phyloP scores from a whole-genome alignment of 306 rosid genomes.

The Sophora flavescens region DNA sequence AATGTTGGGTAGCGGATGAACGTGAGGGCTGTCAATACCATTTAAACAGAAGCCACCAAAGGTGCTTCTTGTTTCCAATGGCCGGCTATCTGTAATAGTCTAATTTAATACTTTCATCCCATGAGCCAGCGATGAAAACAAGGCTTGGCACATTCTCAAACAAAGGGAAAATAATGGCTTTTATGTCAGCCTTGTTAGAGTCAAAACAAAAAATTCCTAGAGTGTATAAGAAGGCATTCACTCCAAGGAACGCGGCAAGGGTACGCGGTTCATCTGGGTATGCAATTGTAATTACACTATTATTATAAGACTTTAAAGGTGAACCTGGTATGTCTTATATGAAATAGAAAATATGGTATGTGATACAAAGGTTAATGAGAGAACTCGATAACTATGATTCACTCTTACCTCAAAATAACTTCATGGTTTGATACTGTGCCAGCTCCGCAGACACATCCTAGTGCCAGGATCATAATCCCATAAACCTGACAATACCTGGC shows the following conservation, averaged over 20 bases:
- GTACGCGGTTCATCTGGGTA: too few species aligned
- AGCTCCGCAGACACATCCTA: slow-evolving; percentile 72
- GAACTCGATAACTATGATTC: slow-evolving; percentile 9
- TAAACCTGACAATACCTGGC: slow-evolving; percentile 82
- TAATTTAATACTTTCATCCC: slow-evolving; percentile 41
- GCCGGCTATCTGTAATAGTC: slow-evolving; percentile 50
- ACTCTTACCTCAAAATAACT: slow-evolving; percentile 45
- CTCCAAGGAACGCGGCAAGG: too few species aligned
- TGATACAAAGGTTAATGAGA: too few species aligned
- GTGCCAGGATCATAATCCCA: slow-evolving; percentile 85
- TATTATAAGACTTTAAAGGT: too few species aligned
- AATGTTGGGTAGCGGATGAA: slow-evolving; percentile 46
- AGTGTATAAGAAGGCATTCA: slow-evolving; percentile 52
- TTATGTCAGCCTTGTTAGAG: slow-evolving; percentile 29
- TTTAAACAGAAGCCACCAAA: slow-evolving; percentile 24
- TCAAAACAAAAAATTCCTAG: slow-evolving; percentile 49
- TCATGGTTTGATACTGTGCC: slow-evolving; percentile 49
- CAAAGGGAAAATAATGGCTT: slow-evolving; percentile 43
- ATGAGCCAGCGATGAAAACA: slow-evolving; percentile 49
- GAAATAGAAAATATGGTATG: too few species aligned
- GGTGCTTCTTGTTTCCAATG: slow-evolving; percentile 45
- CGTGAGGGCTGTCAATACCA: slow-evolving; percentile 19
- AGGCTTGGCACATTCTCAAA: slow-evolving; percentile 47
- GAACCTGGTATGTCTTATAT: too few species aligned
- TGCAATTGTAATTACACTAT: too few species aligned